Conservation (phyloP, 768 basidiomycete species). For the Boletus vinaceobasis region DNA sequence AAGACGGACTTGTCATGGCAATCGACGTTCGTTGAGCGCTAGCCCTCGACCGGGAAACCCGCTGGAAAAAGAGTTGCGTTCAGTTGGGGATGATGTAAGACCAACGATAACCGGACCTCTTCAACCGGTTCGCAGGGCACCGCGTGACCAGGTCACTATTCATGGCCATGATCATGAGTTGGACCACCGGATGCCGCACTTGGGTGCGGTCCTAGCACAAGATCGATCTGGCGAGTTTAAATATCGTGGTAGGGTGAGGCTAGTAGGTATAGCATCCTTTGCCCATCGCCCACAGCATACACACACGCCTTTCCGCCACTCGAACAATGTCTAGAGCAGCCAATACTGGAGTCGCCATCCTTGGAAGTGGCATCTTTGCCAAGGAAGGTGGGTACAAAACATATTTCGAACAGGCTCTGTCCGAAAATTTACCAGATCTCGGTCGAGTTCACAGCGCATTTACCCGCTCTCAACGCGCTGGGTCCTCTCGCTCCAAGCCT, state of each 20-base stretch:
- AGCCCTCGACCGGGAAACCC: slow-evolving; percentile 74
- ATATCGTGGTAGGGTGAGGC: too few relatives aligned
- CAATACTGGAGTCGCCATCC: slow-evolving; percentile 61
- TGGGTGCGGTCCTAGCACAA: not conserved
- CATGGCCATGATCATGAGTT: too few relatives aligned
- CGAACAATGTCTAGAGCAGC: slow-evolving; percentile 38
- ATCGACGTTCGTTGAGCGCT: slow-evolving; percentile 58
- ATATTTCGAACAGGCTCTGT: slow-evolving; percentile 2
- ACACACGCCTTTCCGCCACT: not conserved
- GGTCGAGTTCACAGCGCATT: slow-evolving; percentile 52
- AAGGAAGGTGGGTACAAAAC: slow-evolving; percentile 53
- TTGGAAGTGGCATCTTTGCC: slow-evolving; percentile 80
- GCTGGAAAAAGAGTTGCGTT: slow-evolving; percentile 36
- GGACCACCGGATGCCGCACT: not conserved
- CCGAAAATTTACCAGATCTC: slow-evolving; percentile 24
- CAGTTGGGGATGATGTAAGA: not conserved
- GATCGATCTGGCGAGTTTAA: not conserved
- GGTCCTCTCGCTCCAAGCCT: slow-evolving; percentile 44
- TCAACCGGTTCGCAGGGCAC: not conserved
- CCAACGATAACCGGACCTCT: not conserved
- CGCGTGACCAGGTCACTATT: not conserved
- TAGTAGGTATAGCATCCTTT: not conserved
- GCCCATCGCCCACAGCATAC: not conserved
- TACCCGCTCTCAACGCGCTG: slow-evolving; percentile 67
- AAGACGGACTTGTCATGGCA: slow-evolving; percentile 62